These are phyloP conservation scores for Castanopsis chinensis DNA, from an alignment of 306 rosid species.

Conservation along the genomic window DNA sequence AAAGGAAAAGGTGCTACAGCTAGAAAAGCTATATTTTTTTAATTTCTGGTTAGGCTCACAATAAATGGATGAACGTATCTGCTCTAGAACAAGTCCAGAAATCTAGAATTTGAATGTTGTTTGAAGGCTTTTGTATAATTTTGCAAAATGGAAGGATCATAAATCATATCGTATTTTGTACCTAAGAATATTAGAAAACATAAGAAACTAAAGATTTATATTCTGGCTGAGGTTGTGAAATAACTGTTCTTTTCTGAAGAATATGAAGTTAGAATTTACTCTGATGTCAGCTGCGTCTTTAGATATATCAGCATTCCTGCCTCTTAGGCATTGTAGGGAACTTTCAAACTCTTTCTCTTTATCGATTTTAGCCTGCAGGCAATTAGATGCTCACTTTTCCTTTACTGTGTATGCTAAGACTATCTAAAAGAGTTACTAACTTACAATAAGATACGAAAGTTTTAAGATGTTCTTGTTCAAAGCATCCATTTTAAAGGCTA, in stretches of 20 bases:
- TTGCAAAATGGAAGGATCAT: conserved; percentile 4
- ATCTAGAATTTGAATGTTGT: conserved; percentile 7
- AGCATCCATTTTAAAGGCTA: background rate
- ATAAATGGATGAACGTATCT: conserved; percentile 25
- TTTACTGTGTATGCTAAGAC: background rate
- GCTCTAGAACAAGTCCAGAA: conserved; percentile 29
- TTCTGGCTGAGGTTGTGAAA: background rate
- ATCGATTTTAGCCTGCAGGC: conserved; percentile 63
- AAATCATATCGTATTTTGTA: background rate
- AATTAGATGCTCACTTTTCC: background rate
- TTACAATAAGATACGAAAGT: background rate
- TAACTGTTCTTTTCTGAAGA: background rate
- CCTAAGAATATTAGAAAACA: background rate
- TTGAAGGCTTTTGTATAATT: conserved; percentile 18
- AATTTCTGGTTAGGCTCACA: conserved; percentile 17
- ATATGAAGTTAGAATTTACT: conserved; percentile 32
- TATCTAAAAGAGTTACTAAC: background rate
- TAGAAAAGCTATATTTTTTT: background rate
- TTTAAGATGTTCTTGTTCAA: background rate
- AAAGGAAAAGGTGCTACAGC: background rate
- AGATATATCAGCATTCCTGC: conserved; percentile 55
- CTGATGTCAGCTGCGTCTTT: conserved; percentile 69
- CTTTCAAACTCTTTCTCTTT: conserved; percentile 51
- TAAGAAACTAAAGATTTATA: background rate
- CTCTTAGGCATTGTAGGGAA: conserved; percentile 64